Evolutionary conservation across 345 rosid species (phyloP).

Genomic region (Populus davidiana): DNA sequence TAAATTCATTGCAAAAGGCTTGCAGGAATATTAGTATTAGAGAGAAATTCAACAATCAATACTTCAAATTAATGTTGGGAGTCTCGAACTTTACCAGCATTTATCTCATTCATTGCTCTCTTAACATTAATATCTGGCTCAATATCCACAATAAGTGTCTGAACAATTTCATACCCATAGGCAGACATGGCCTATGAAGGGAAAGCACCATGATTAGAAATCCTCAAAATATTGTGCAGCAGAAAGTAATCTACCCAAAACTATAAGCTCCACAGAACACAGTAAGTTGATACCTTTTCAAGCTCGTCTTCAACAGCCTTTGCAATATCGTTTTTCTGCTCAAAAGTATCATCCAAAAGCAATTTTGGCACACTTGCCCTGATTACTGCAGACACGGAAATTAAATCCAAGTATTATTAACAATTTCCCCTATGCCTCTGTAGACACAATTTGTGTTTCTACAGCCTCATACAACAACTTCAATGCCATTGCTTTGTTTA

Average conservation of each 20-base stretch:
- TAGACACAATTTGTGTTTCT: too few species aligned
- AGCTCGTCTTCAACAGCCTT: slow-evolving; percentile 11
- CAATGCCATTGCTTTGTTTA: too few species aligned
- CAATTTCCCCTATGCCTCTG: too few species aligned
- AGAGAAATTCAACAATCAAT: too few species aligned
- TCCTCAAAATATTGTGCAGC: neutral
- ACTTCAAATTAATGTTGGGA: neutral
- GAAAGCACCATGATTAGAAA: neutral
- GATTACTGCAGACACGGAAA: slow-evolving; percentile 5
- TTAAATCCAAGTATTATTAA: neutral
- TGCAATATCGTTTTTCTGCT: slow-evolving; percentile 13
- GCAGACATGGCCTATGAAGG: slow-evolving; percentile 18
- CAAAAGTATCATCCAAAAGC: slow-evolving; percentile 2
- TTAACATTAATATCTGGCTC: slow-evolving; percentile 17
- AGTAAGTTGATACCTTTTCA: neutral
- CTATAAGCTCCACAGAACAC: too few species aligned
- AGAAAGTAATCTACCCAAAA: neutral
- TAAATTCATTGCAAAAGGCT: too few species aligned
- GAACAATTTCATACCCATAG: slow-evolving; percentile 22
- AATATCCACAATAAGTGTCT: slow-evolving; percentile 14
- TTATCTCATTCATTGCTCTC: slow-evolving; percentile 26
- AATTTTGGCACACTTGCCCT: slow-evolving; percentile 8
- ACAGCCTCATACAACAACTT: too few species aligned
- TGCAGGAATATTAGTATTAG: too few species aligned
- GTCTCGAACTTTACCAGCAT: slow-evolving; percentile 13